phyloP scores from a whole-genome alignment of 139 green algal species.

The Chlorella sp. region DNA sequence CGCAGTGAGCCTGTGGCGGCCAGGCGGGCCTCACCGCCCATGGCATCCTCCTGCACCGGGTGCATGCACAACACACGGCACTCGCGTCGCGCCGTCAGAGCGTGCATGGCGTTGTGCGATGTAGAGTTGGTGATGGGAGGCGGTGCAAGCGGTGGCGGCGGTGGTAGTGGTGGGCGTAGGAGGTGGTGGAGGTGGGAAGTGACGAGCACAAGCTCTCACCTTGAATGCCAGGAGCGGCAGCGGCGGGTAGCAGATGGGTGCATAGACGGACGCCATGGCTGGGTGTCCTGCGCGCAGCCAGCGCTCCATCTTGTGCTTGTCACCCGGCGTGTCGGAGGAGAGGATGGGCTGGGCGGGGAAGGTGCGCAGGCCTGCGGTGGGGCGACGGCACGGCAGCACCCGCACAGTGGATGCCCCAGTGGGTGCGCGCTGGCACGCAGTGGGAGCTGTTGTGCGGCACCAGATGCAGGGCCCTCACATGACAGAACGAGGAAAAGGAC shows the following conservation, averaged over 20 bases:
- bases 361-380: slow-evolving; percentile 9
- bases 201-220: too few relatives aligned
- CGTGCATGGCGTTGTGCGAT: too few relatives aligned
- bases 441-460: background rate
- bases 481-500: background rate
- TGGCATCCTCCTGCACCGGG: background rate
- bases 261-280: slow-evolving; percentile 68
- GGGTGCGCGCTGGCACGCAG: background rate
- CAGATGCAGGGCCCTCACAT: background rate
- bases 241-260: slow-evolving; percentile 78
- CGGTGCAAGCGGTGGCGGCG: too few relatives aligned
- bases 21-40: slow-evolving; percentile 21
- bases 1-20: slow-evolving; percentile 56
- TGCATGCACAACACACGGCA: too few relatives aligned
- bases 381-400: background rate
- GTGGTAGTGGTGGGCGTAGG: too few relatives aligned
- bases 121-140: too few relatives aligned
- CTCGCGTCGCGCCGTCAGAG: too few relatives aligned
- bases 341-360: slow-evolving; percentile 20
- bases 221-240: slow-evolving; percentile 90
- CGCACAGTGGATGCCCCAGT: background rate
- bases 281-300: slow-evolving; percentile 69
- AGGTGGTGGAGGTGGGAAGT: too few relatives aligned
- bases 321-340: slow-evolving; percentile 58
- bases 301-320: slow-evolving; percentile 94